Percentiles rank a stretch among this genome's conserved stretches.
These are phyloP conservation scores for Hygrophorus pudorinus DNA, from an alignment of 768 basidiomycete species.

Conservation along the genomic window DNA sequence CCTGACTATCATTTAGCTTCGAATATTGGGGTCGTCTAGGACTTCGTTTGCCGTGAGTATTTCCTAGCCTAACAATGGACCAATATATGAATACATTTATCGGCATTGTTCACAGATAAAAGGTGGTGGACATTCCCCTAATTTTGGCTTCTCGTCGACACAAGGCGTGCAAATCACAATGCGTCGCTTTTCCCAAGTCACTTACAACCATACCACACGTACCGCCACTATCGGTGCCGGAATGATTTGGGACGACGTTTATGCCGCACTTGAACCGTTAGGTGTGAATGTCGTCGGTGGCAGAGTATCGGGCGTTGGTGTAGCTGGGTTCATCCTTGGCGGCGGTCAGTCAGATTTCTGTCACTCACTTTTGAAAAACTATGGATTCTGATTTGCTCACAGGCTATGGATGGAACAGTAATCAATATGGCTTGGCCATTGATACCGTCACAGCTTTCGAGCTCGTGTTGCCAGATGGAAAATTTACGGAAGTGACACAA, in stretches of 20 bases:
- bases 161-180: conserved; percentile 55
- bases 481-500: conserved; percentile 25
- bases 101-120: conserved; percentile 35
- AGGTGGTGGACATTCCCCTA: conserved; percentile 48
- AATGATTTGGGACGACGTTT: too few relatives aligned
- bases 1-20: conserved; percentile 25
- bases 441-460: too few relatives aligned
- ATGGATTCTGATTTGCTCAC: not conserved
- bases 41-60: conserved; percentile 43
- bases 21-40: too few relatives aligned
- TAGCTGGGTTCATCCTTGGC: conserved; percentile 45
- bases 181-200: conserved; percentile 36
- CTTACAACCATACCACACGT: conserved; percentile 27
- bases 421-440: too few relatives aligned
- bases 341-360: conserved; percentile 30
- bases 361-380: too few relatives aligned
- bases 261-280: conserved; percentile 37
- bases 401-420: conserved; percentile 59
- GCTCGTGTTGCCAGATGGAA: conserved; percentile 47
- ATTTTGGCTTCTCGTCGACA: too few relatives aligned
- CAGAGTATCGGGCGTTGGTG: conserved; percentile 49
- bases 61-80: too few relatives aligned
- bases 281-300: conserved; percentile 49
- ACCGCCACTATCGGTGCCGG: conserved; percentile 34
- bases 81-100: not conserved